Percentiles rank a stretch among this genome's conserved stretches.
Conservation (phyloP, 306 rosid genomes). For the Fragaria ananassa region DNA sequence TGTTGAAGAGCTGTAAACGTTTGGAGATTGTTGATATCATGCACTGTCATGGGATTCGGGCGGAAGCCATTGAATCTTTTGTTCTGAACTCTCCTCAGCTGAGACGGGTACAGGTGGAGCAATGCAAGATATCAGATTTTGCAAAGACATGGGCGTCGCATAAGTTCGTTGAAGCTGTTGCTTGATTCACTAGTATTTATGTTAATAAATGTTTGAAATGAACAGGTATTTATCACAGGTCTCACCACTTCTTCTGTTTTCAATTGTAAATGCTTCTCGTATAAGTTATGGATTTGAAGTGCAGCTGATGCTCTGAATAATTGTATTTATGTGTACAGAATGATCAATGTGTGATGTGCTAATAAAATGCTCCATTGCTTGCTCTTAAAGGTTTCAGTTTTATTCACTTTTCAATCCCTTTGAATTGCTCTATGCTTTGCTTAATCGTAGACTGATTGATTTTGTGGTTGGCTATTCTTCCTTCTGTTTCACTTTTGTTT, state of each 20-base stretch:
- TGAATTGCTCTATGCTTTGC: background rate
- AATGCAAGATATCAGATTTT: conserved; percentile 54
- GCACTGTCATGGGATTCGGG: conserved; percentile 54
- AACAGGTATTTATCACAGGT: conserved; percentile 27
- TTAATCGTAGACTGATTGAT: background rate
- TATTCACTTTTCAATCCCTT: background rate
- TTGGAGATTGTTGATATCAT: conserved; percentile 61
- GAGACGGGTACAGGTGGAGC: conserved; percentile 64
- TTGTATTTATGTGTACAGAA: conserved; percentile 16
- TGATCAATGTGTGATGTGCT: conserved; percentile 1
- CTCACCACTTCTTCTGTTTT: conserved; percentile 1
- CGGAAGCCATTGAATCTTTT: conserved; percentile 49
- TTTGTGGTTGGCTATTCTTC: background rate
- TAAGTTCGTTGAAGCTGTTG: conserved; percentile 50
- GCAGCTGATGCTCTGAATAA: conserved; percentile 16
- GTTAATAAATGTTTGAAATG: conserved; percentile 25
- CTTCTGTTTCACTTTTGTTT: background rate
- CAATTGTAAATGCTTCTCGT: conserved; percentile 22
- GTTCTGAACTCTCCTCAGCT: conserved; percentile 43
- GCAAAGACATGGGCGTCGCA: conserved; percentile 46
- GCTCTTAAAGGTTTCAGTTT: background rate
- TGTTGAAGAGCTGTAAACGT: conserved; percentile 56
- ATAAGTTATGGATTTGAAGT: conserved; percentile 6
- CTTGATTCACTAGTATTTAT: conserved; percentile 22
- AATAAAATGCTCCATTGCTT: conserved; percentile 6